These are phyloP conservation scores for Isoetes taiwanensis DNA, from an alignment of 75 land plant genomes.

Conservation along the genomic window DNA sequence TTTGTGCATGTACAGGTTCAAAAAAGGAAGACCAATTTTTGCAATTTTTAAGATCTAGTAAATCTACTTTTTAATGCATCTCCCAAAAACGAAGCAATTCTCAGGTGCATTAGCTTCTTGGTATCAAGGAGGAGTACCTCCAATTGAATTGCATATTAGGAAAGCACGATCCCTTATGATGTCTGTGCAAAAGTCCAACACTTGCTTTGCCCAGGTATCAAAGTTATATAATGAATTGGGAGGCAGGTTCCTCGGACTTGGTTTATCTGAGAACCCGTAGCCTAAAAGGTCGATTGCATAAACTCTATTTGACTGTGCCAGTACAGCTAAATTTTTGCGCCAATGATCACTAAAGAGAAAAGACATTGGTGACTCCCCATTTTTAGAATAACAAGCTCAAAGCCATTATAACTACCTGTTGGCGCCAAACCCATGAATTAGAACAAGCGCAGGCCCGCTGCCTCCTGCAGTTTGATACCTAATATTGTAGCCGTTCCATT, in stretches of 20 bases:
- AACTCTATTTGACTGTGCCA: constrained; percentile 72
- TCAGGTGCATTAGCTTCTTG: background rate
- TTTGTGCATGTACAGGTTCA: no score
- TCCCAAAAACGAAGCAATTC: background rate
- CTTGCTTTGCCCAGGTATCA: constrained; percentile 88
- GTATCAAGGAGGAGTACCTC: constrained; percentile 39
- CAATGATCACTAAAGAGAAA: constrained; percentile 77
- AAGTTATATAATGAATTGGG: constrained; percentile 57
- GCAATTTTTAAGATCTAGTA: no score
- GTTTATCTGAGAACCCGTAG: constrained; percentile 98
- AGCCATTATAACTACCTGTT: constrained; percentile 52
- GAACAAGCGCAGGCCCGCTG: constrained; percentile 64
- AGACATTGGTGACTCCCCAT: background rate
- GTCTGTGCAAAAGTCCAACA: constrained; percentile 68
- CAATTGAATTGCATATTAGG: constrained; percentile 94
- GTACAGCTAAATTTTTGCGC: constrained; percentile 76
- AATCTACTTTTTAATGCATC: background rate
- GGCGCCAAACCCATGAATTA: constrained; percentile 99
- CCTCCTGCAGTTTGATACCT: constrained; percentile 82
- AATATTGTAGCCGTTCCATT: constrained; percentile 73
- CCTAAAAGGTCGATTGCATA: constrained; percentile 94
- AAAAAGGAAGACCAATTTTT: background rate
- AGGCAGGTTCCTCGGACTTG: constrained; percentile 49
- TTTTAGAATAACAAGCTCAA: background rate
- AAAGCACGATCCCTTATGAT: constrained; percentile 78